Evolutionary conservation across 352 stramenopile genomes (phyloP).

Genomic region (Pythium rhizo-oryzae): DNA sequence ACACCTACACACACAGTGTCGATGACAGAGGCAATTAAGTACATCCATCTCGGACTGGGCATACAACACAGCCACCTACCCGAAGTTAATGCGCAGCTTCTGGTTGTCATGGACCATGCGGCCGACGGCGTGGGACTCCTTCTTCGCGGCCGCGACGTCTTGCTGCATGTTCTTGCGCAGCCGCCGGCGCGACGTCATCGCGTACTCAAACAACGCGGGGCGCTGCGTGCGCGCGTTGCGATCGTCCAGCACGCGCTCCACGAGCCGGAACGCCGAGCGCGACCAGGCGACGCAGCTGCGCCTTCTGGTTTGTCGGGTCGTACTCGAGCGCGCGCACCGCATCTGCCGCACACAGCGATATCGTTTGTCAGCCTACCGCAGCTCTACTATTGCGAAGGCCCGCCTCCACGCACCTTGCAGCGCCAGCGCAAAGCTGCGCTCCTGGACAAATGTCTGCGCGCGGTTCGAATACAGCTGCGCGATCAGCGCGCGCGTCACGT

Average conservation of each 20-base stretch:
- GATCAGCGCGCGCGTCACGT: neutral
- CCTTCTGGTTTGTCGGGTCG: constrained; percentile 69
- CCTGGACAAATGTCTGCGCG: constrained; percentile 69
- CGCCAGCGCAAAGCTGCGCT: constrained; percentile 69
- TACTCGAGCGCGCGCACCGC: constrained; percentile 52
- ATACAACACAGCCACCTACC: constrained; percentile 23
- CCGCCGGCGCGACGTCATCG: constrained; percentile 43
- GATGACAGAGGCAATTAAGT: constrained; percentile 1
- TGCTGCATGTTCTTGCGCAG: constrained; percentile 58
- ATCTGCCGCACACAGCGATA: constrained; percentile 50
- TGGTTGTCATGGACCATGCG: constrained; percentile 83
- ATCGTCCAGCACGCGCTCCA: constrained; percentile 47
- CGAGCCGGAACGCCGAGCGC: constrained; percentile 51
- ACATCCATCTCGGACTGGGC: too few relatives aligned
- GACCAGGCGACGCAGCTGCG: constrained; percentile 56
- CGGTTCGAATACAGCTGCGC: constrained; percentile 66
- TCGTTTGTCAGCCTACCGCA: too few relatives aligned
- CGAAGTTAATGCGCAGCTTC: constrained; percentile 81
- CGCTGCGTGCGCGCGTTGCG: neutral
- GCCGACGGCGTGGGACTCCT: constrained; percentile 57
- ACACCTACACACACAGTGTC: constrained; percentile 37
- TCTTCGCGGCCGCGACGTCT: constrained; percentile 52
- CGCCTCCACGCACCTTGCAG: constrained; percentile 42
- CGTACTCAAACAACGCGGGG: constrained; percentile 58
- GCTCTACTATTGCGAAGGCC: too few relatives aligned